Conservation (phyloP, 2,329 filamentous ascomycete genomes). For the Lomentospora prolificans region DNA sequence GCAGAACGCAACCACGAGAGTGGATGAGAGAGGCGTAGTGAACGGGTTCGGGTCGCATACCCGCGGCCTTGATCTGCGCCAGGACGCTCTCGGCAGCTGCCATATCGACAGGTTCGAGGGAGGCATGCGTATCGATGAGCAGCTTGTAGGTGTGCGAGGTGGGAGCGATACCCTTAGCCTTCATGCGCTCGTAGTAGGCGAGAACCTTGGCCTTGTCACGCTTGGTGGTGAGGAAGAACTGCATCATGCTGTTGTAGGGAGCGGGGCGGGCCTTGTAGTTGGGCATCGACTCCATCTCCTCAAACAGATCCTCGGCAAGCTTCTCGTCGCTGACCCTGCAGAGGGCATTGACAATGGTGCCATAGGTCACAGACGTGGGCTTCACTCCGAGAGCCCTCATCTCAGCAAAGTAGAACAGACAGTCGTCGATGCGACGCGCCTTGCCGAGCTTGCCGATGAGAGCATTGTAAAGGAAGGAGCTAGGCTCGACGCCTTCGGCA, state of each 20-base stretch:
- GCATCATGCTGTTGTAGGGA: constrained; percentile 99
- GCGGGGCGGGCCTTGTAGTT: constrained; percentile 98
- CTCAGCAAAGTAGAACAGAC: constrained; percentile 94
- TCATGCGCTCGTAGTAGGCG: constrained; percentile 92
- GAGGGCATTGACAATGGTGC: constrained; percentile 94
- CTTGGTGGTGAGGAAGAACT: constrained; percentile 97
- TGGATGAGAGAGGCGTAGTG: constrained; percentile 96
- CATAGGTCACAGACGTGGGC: constrained; percentile 94
- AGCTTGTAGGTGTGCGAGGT: constrained; percentile 97
- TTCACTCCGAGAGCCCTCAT: constrained; percentile 91
- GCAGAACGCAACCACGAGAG: constrained; percentile 85
- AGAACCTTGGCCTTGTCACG: constrained; percentile 90
- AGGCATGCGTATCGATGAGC: constrained; percentile 88
- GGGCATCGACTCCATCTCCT: constrained; percentile 97
- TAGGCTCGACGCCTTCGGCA: constrained; percentile 87
- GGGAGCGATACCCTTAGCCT: constrained; percentile 72
- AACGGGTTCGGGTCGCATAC: constrained; percentile 75
- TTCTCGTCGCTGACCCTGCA: constrained; percentile 97
- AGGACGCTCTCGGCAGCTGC: constrained; percentile 75
- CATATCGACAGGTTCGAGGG: constrained; percentile 86
- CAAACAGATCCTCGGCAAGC: constrained; percentile 94
- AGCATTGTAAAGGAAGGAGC: constrained; percentile 95
- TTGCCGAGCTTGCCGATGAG: constrained; percentile 97
- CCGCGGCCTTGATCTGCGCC: constrained; percentile 62
- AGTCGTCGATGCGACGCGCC: constrained; percentile 94